phyloP scores from a whole-genome alignment of 192 early-diverging fungal species.

The Dissophora globulifera region DNA sequence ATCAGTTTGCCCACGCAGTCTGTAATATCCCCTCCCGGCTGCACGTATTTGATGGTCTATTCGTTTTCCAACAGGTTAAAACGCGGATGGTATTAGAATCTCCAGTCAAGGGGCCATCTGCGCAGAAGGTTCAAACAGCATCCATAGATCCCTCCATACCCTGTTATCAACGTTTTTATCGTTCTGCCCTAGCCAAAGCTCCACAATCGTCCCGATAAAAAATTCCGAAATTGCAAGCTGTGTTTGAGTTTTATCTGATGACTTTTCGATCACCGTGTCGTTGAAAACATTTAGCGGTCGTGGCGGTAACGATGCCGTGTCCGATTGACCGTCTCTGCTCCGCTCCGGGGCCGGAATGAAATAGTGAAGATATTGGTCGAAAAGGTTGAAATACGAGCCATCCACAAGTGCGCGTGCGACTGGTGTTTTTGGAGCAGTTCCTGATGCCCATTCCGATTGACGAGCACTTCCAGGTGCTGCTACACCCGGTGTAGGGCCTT shows the following conservation, averaged over 20 bases:
- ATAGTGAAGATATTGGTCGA: slow-evolving; percentile 40
- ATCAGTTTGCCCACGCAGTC: slow-evolving; percentile 29
- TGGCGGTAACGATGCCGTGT: background rate
- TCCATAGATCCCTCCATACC: no score
- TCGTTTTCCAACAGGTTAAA: no score
- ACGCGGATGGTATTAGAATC: no score
- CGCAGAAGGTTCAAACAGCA: no score
- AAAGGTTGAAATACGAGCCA: slow-evolving; percentile 48
- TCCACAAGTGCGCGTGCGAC: slow-evolving; percentile 23
- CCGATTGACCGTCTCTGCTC: background rate
- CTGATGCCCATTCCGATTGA: slow-evolving; percentile 18
- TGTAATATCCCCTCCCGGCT: slow-evolving; percentile 38
- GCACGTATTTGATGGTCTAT: slow-evolving; percentile 41
- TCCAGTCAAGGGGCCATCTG: no score
- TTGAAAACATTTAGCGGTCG: slow-evolving; percentile 24
- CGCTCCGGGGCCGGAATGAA: slow-evolving; percentile 41
- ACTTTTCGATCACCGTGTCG: slow-evolving; percentile 31
- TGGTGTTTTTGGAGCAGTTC: slow-evolving; percentile 23
- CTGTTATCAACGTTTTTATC: slow-evolving; percentile 36
- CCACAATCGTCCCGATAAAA: slow-evolving; percentile 42
- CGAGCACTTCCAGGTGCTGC: background rate
- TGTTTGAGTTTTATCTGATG: slow-evolving; percentile 27
- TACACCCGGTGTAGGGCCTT: slow-evolving; percentile 2
- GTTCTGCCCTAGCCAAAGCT: slow-evolving; percentile 49
- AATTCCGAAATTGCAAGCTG: slow-evolving; percentile 45